phyloP scores from a whole-genome alignment of 2,329 filamentous ascomycete species.

The Geoglossum cookeanum region DNA sequence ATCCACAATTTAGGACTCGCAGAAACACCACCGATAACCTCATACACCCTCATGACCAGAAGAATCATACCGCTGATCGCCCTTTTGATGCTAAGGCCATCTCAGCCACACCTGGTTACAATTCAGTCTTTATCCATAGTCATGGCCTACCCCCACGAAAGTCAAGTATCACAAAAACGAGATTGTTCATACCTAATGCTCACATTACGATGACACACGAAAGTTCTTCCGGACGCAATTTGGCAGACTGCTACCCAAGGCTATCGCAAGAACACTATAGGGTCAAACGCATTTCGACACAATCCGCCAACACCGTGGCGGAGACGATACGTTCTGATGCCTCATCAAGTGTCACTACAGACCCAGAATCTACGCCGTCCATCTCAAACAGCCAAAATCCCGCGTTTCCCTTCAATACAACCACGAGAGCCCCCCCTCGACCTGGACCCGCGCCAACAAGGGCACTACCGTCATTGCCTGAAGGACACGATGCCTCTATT shows the following conservation, averaged over 20 bases:
- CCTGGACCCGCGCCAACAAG: constrained; percentile 9
- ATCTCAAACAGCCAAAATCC: background rate
- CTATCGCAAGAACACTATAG: background rate
- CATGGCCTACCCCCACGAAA: background rate
- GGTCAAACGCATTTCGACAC: background rate
- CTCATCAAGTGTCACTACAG: background rate
- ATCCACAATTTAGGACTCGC: background rate
- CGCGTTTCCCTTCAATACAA: background rate
- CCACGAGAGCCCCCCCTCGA: constrained; percentile 3
- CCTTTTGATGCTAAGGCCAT: background rate
- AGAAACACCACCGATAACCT: background rate
- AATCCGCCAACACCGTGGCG: background rate
- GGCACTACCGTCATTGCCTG: constrained; percentile 9
- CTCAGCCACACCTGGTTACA: background rate
- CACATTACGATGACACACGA: background rate
- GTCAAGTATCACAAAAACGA: background rate
- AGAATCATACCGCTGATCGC: background rate
- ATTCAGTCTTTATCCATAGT: background rate
- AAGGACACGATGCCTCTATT: constrained; percentile 4
- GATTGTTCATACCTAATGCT: background rate
- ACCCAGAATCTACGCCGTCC: background rate
- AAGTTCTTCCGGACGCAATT: background rate
- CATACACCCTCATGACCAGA: background rate
- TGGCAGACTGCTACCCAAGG: background rate
- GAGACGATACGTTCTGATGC: background rate